Conservation (phyloP, 345 rosid species). For the Acer saccharum region DNA sequence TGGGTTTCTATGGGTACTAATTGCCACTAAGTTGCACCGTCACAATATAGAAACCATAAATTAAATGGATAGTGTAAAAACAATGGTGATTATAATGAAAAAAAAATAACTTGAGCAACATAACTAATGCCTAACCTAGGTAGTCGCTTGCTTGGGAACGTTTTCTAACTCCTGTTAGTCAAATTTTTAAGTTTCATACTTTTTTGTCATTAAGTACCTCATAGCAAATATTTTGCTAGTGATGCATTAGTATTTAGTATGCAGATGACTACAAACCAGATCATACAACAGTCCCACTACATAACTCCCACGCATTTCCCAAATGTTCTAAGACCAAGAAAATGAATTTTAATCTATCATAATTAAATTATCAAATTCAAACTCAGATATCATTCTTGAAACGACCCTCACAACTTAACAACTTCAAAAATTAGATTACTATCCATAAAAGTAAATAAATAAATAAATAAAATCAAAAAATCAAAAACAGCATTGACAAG, state of each 20-base stretch:
- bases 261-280: background rate
- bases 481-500: background rate
- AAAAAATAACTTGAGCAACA: background rate
- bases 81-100: background rate
- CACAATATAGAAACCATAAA: background rate
- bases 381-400: too few relatives aligned
- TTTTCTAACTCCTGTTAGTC: background rate
- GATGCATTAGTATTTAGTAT: background rate
- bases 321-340: too few relatives aligned
- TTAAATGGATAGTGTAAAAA: background rate
- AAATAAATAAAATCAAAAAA: background rate
- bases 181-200: background rate
- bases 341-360: too few relatives aligned
- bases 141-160: background rate
- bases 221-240: background rate
- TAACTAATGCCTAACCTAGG: background rate
- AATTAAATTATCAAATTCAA: too few relatives aligned
- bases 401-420: background rate
- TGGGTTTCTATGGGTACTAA: background rate
- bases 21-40: background rate
- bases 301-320: too few relatives aligned
- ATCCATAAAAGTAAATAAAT: background rate
- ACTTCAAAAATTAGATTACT: background rate
- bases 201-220: background rate
- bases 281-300: too few relatives aligned